A percentile compares a stretch with the other conserved stretches of the same genome.
phyloP scores from a whole-genome alignment of 2,329 filamentous ascomycete species.

The Arachnomyces sp. region DNA sequence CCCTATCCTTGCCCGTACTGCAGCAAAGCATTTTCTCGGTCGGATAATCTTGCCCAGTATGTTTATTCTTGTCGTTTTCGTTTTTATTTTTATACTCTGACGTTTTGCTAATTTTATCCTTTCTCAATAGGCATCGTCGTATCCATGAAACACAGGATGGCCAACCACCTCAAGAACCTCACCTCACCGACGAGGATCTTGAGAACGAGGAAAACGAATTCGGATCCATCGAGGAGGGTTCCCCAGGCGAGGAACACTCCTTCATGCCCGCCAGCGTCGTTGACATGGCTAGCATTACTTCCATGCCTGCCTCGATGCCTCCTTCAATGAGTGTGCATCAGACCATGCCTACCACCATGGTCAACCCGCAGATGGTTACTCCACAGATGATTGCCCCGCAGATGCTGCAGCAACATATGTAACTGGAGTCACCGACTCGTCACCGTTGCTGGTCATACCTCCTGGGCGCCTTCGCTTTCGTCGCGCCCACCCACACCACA shows the following conservation, averaged over 20 bases:
- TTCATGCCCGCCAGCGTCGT: slow-evolving; percentile 24
- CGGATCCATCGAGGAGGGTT: slow-evolving; percentile 69
- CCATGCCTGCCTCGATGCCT: slow-evolving; percentile 28
- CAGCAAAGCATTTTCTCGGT: slow-evolving; percentile 97
- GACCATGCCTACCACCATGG: slow-evolving; percentile 27
- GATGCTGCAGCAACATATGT: slow-evolving; percentile 36
- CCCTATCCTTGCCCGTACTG: slow-evolving; percentile 96
- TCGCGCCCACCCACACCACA: too few species aligned
- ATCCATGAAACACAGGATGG: slow-evolving; percentile 73
- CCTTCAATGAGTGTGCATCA: too few species aligned
- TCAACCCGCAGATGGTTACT: slow-evolving; percentile 27
- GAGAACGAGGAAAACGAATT: slow-evolving; percentile 84
- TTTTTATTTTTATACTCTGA: slow-evolving; percentile 1
- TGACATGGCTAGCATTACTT: slow-evolving; percentile 27
- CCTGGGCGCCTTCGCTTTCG: too few species aligned
- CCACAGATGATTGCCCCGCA: slow-evolving; percentile 37
- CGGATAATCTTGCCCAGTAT: slow-evolving; percentile 98
- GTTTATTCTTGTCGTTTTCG: slow-evolving; percentile 19
- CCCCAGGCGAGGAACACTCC: slow-evolving; percentile 39
- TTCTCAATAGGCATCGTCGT: slow-evolving; percentile 50
- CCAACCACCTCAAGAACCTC: slow-evolving; percentile 30
- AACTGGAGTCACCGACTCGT: slow-evolving; percentile 6
- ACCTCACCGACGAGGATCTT: slow-evolving; percentile 64
- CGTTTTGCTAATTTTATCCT: slow-evolving; percentile 33
- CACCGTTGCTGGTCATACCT: not conserved